These are phyloP conservation scores for Eucalyptus sideroxylon DNA, from an alignment of 345 rosid species.

Conservation along the genomic window DNA sequence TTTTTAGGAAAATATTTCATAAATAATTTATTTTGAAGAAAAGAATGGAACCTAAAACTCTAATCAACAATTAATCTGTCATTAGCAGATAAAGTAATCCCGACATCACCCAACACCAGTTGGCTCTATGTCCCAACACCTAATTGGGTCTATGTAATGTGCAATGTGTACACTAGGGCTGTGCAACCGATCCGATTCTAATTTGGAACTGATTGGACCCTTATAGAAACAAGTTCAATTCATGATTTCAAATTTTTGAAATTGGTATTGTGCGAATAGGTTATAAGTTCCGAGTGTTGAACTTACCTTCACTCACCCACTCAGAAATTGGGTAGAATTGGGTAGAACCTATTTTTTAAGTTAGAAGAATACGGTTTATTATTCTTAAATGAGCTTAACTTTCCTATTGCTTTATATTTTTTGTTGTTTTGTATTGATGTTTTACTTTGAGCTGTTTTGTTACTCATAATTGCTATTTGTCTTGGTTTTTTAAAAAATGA, in stretches of 20 bases:
- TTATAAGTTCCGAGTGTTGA: neutral
- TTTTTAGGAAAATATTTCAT: too few species aligned
- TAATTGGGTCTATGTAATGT: neutral
- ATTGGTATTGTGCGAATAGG: neutral
- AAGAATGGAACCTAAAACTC: neutral
- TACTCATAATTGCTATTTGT: neutral
- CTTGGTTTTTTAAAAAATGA: neutral
- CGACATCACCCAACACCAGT: neutral
- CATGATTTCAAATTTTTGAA: neutral
- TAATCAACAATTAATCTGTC: neutral
- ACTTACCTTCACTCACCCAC: neutral
- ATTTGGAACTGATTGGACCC: neutral
- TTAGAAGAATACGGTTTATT: neutral
- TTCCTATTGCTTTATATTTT: neutral
- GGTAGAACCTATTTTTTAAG: neutral
- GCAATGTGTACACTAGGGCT: neutral
- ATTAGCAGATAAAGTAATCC: neutral
- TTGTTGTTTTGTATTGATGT: neutral
- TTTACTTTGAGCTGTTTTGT: neutral
- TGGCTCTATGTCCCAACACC: neutral
- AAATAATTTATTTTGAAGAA: too few species aligned
- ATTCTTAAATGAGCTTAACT: neutral
- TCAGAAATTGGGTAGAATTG: neutral
- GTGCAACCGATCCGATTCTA: neutral
- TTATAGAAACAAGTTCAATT: neutral